Conservation (phyloP, 768 basidiomycete genomes). For the Lactifluus pinguis region DNA sequence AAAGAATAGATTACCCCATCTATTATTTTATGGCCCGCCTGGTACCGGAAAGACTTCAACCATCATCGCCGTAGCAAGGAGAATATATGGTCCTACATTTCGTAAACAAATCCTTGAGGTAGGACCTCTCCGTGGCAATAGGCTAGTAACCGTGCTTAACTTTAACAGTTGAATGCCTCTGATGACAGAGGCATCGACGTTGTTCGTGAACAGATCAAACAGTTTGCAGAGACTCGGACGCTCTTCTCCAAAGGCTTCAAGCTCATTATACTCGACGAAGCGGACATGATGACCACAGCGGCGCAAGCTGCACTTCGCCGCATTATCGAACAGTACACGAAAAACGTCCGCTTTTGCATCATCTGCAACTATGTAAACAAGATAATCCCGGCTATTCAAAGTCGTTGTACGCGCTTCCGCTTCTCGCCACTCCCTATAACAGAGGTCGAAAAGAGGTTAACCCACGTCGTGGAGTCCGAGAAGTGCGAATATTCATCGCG, state of each 20-base stretch:
- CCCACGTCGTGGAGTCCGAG: slow-evolving; percentile 74
- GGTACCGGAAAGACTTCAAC: slow-evolving; percentile 99
- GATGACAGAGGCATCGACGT: slow-evolving; percentile 99
- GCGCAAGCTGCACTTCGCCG: slow-evolving; percentile 95
- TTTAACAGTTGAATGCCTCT: slow-evolving; percentile 80
- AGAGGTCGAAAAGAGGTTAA: slow-evolving; percentile 80
- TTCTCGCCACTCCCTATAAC: slow-evolving; percentile 84
- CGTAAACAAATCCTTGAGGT: slow-evolving; percentile 94
- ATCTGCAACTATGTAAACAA: slow-evolving; percentile 99
- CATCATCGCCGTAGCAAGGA: slow-evolving; percentile 88
- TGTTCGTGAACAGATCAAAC: slow-evolving; percentile 97
- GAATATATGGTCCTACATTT: slow-evolving; percentile 83
- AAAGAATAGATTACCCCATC: slow-evolving; percentile 87
- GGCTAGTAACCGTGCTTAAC: slow-evolving; percentile 1
- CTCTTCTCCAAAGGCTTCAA: slow-evolving; percentile 91
- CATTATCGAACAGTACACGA: slow-evolving; percentile 97
- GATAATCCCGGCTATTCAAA: slow-evolving; percentile 96
- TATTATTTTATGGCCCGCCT: slow-evolving; percentile 96
- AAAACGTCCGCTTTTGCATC: slow-evolving; percentile 98
- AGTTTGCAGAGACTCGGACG: slow-evolving; percentile 93
- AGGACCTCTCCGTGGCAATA: slow-evolving; percentile 14
- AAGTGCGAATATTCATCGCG: slow-evolving; percentile 40
- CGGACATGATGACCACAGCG: slow-evolving; percentile 99
- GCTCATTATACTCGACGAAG: slow-evolving; percentile 95
- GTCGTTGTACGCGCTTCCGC: slow-evolving; percentile 93